Conservation (phyloP, 441 rosid genomes). For the Pelargonium myrrhifolium region DNA sequence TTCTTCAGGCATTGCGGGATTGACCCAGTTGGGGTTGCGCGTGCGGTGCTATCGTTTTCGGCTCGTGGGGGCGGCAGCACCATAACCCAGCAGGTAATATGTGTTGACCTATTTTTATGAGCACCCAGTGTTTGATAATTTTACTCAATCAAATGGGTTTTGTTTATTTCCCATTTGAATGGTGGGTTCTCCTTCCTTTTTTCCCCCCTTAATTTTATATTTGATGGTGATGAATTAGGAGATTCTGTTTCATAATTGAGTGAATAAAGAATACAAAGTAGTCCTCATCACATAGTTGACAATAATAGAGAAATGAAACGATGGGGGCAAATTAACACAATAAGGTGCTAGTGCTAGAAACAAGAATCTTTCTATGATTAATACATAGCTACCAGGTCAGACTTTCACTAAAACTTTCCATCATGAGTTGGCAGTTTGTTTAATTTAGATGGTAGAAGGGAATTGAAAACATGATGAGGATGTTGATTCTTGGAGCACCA, state of each 20-base stretch:
- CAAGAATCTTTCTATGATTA: not conserved
- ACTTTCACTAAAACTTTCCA: not conserved
- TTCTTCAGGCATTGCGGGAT: constrained; percentile 28
- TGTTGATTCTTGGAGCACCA: not conserved
- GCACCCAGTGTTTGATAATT: constrained; percentile 25
- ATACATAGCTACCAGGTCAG: not conserved
- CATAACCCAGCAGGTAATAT: constrained; percentile 26
- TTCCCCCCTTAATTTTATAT: not conserved
- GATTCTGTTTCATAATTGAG: constrained; percentile 10
- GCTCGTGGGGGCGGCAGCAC: constrained; percentile 31
- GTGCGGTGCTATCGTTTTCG: constrained; percentile 25
- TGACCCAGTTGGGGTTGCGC: constrained; percentile 27
- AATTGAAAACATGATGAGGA: not conserved
- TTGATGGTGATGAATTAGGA: not conserved
- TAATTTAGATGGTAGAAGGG: constrained; percentile 2
- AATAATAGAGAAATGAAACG: not conserved
- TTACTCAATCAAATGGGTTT: constrained; percentile 21
- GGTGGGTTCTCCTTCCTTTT: constrained; percentile 12
- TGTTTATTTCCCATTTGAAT: constrained; percentile 4
- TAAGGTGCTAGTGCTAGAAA: not conserved
- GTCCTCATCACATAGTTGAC: too few relatives aligned
- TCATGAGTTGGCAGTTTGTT: not conserved
- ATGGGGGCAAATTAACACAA: not conserved
- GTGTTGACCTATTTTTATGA: constrained; percentile 6
- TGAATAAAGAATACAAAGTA: constrained; percentile 5